Evolutionary conservation across 257 asterid species (phyloP).

Genomic region (Nicotiana benthamiana): DNA sequence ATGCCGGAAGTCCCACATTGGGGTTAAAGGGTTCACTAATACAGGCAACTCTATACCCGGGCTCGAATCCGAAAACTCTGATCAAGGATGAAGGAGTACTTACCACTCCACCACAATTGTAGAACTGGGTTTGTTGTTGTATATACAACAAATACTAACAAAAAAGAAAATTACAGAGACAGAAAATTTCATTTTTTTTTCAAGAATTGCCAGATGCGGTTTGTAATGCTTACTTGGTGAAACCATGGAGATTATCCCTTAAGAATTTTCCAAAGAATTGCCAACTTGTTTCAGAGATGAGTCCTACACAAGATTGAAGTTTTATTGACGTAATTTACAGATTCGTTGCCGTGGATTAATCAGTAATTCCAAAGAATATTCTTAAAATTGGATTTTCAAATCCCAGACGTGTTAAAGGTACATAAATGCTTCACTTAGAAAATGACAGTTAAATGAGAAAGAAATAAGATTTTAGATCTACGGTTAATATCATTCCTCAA

Average conservation of each 20-base stretch:
- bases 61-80: no score
- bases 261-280: no score
- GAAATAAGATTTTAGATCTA: neutral
- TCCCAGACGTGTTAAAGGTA: neutral
- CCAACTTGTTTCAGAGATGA: neutral
- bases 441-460: neutral
- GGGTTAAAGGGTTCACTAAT: no score
- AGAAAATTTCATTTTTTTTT: neutral
- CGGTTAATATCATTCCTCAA: neutral
- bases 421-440: neutral
- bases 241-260: neutral
- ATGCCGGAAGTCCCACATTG: no score
- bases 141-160: neutral
- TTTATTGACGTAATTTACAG: neutral
- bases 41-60: no score
- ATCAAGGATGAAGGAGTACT: no score
- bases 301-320: neutral
- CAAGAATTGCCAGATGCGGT: neutral
- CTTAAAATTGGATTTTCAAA: neutral
- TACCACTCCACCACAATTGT: no score
- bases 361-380: neutral
- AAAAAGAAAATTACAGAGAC: neutral
- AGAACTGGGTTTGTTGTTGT: no score
- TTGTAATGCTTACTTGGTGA: slow-evolving; percentile 3
- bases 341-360: neutral